These are phyloP conservation scores for Astraeus odoratus DNA, from an alignment of 768 basidiomycete species.

Conservation along the genomic window DNA sequence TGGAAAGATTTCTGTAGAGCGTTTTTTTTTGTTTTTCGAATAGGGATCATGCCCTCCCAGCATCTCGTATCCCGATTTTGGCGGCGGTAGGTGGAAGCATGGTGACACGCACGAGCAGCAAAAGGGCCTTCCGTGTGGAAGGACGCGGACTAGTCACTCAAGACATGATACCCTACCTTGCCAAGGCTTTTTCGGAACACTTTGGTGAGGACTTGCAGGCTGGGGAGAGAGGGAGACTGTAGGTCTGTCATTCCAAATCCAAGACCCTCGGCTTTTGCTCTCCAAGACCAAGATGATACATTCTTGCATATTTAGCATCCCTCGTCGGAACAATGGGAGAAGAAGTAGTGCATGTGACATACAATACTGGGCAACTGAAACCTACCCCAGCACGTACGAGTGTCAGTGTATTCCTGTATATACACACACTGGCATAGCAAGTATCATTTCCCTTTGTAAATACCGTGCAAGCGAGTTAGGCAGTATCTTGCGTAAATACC, in stretches of 20 bases:
- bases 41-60: constrained; percentile 49
- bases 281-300: too few species aligned
- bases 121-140: constrained; percentile 64
- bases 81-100: constrained; percentile 84
- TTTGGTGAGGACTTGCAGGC: constrained; percentile 52
- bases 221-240: constrained; percentile 34
- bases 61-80: constrained; percentile 69
- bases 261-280: too few species aligned
- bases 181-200: constrained; percentile 62
- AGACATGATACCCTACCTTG: constrained; percentile 64
- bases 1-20: not conserved
- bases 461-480: too few species aligned
- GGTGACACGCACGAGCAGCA: constrained; percentile 81
- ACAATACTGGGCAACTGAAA: too few species aligned
- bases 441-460: too few species aligned
- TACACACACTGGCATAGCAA: too few species aligned
- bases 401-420: too few species aligned
- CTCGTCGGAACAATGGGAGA: too few species aligned
- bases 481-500: too few species aligned
- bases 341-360: too few species aligned
- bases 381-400: too few species aligned
- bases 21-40: not conserved
- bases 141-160: constrained; percentile 79
- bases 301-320: too few species aligned
- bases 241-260: constrained; percentile 5